Evolutionary conservation across 768 basidiomycete genomes (phyloP), one percentile per base, ranked within the genome.

Genomic region (Boletellus emodensis): DNA sequence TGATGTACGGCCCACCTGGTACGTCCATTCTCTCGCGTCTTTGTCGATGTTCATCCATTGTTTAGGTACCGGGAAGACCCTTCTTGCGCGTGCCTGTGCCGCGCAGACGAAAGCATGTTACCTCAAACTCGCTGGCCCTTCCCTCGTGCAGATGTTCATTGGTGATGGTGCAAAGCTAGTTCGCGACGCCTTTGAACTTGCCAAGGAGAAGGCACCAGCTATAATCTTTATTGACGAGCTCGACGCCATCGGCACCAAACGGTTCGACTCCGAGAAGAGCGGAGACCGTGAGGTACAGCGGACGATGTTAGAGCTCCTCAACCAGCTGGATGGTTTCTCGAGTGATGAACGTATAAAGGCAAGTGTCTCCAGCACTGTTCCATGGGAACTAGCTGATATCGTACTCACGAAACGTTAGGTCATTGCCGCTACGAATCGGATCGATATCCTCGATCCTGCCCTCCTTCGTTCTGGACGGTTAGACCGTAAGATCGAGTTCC

Each of bases 1-100:
- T 99, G 53, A 99, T 99, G 96, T 98, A 98, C 62, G 96, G 96
- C 7, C 94, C 96, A 52, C 96, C 96, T 60, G 94, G 94, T 90
- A 55, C 44, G 71, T 57, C 11, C 6, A 11, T 33, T n/a, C 10
- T 40, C n/a, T 18, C 0, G 13, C 8, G 22, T 37, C 34, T n/a
- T 15, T 43, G 33, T 34, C 18, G 37, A 11, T 18, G 28, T 35
- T 42, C 36, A 17, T 55, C 40, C 48, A 15, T 55, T 36, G 28
- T 42, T 18, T 54, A 85, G 85, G 94, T 59, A 98, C 96, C 39
- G 96, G 96, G 49, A 99, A 99, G 76, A 99, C 96, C 3, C 79
- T 99, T 7, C 82, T 99, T 46, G 96, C 96, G 34, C 85, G 96
- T 68, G 96, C 96, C 38, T 98, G 96, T 70, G 96, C 96, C 4